A percentile compares a stretch with the other conserved stretches of the same genome.
These are phyloP conservation scores for Plasmodium gaboni DNA, from an alignment of 169 alveolate species.

Conservation along the genomic window DNA sequence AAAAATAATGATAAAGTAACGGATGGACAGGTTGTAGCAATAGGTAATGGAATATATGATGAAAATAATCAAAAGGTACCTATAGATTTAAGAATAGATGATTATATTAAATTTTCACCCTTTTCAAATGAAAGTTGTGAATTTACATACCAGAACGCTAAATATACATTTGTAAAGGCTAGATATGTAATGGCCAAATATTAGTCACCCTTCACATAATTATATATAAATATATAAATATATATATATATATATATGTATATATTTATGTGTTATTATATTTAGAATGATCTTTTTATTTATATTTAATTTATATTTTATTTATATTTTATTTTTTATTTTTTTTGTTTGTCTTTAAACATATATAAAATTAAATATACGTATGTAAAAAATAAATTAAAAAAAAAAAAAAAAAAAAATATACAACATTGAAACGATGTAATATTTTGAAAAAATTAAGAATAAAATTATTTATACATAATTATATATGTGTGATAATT, in stretches of 20 bases:
- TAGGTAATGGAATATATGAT: constrained; percentile 68
- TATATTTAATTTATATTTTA: too few species aligned
- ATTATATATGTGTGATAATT: background rate
- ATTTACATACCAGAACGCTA: constrained; percentile 56
- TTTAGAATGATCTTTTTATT: too few species aligned
- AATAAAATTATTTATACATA: too few species aligned
- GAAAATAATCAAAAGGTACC: constrained; percentile 61
- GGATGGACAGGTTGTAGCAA: constrained; percentile 69
- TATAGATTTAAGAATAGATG: constrained; percentile 43
- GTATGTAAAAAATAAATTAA: background rate
- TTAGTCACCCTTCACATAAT: background rate
- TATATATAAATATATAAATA: too few species aligned
- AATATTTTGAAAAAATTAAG: too few species aligned
- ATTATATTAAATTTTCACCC: constrained; percentile 69
- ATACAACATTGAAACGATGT: background rate
- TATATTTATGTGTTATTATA: too few species aligned
- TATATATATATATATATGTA: too few species aligned
- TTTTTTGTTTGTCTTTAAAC: too few species aligned
- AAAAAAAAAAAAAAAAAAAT: background rate
- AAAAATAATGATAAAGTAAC: constrained; percentile 25
- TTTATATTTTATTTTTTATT: too few species aligned
- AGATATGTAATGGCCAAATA: constrained; percentile 73
- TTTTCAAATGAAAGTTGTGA: constrained; percentile 73
- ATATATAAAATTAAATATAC: too few species aligned
- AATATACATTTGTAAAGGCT: constrained; percentile 63